Conservation (phyloP, 2,329 filamentous ascomycete genomes). For the Sarocladium kiliense region DNA sequence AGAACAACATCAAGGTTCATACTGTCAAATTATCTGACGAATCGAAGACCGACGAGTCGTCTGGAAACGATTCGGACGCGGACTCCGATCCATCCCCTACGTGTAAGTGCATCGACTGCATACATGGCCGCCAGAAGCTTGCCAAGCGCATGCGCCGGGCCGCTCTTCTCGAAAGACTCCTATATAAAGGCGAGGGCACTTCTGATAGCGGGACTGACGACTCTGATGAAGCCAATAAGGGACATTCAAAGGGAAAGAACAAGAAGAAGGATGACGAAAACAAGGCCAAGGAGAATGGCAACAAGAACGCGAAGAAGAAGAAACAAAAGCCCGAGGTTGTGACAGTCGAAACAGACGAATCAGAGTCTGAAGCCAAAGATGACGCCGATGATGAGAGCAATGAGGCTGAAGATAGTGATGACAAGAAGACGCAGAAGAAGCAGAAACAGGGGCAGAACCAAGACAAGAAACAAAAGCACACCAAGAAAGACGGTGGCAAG, state of each 20-base stretch:
- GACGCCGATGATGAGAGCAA: background rate
- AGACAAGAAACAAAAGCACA: constrained; percentile 9
- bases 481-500: constrained; percentile 8
- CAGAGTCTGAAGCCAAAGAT: constrained; percentile 15
- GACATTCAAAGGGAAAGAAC: background rate
- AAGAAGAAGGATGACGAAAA: constrained; percentile 8
- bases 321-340: background rate
- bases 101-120: constrained; percentile 28
- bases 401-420: background rate
- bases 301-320: constrained; percentile 9
- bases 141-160: constrained; percentile 1
- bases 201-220: constrained; percentile 3
- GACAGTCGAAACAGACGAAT: constrained; percentile 10
- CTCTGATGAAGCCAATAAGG: background rate
- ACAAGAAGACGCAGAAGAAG: constrained; percentile 10
- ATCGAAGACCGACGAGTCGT: background rate
- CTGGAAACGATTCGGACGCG: constrained; percentile 14
- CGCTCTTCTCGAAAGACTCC: background rate
- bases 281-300: constrained; percentile 11
- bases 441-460: constrained; percentile 5
- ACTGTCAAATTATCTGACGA: background rate
- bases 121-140: constrained; percentile 17
- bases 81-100: constrained; percentile 30
- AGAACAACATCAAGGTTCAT: background rate
- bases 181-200: constrained; percentile 12